Evolutionary conservation across 2,329 filamentous ascomycete genomes (phyloP), one percentile per base, ranked within the genome.

Genomic region (Pseudogymnoascus sp.): DNA sequence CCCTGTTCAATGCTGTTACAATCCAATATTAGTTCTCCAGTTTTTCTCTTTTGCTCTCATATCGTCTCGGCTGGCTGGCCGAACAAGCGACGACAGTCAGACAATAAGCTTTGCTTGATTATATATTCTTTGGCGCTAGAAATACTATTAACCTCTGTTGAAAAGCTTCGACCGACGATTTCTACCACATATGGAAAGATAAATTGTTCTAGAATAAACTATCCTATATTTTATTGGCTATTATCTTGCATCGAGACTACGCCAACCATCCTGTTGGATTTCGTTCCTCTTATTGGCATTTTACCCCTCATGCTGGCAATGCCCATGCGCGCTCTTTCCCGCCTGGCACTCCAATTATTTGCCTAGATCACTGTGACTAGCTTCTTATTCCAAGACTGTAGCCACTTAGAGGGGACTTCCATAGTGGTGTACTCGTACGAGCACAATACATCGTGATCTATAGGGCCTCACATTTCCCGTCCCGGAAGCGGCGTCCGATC

Each of bases 401-500:
- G 9, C 29, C 44, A 33, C 27, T 55, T 15, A 55, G n/a, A 55
- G 0, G 44, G 17, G 27, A 55, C 12, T 5, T 29, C 5, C 29
- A 10, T 55, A n/a, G n/a, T 33, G 44, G 4, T 55, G 29, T 33
- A 33, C 9, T 15, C n/a, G 5, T 17, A 33, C n/a, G 9, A 33
- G 17, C 9, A 29, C 15, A 55, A 17, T 33, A 33, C 27, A 33
- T 33, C 5, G 27, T 12, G 44, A 4, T 55, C 44, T 33, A 55
- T 17, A 55, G 27, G 44, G 4, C 44, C 33, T 55, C 44, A 55
- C 17, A 8, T 55, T 17, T 55, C 44, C 29, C 44, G 44, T 55
- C 44, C 44, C 44, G 44, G 44, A 55, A 55, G 44, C 44, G 27
- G 44, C 44, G 44, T 31, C 44, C 44, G n/a, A 55, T 33, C 44